Evolutionary conservation across 2,329 filamentous ascomycete species (phyloP).

Genomic region (Zarea fungicola): DNA sequence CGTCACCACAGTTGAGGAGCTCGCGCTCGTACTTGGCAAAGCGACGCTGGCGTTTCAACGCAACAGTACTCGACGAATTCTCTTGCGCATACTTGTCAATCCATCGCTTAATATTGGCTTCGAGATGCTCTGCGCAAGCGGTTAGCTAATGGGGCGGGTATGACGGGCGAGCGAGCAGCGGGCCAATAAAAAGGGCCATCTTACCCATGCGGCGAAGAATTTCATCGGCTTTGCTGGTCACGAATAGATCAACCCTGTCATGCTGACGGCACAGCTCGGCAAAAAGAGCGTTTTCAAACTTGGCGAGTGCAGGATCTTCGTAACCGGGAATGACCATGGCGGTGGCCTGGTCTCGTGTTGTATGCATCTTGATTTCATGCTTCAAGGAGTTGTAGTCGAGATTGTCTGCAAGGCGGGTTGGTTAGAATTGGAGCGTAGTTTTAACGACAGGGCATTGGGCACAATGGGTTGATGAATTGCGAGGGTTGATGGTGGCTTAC

Average conservation of each 20-base stretch:
- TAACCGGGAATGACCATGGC: slow-evolving; percentile 73
- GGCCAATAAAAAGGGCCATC: neutral
- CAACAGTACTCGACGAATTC: slow-evolving; percentile 22
- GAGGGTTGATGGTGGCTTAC: slow-evolving; percentile 38
- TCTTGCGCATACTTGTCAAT: slow-evolving; percentile 38
- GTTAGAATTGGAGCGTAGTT: slow-evolving; percentile 9
- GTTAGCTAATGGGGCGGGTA: neutral
- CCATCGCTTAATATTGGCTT: slow-evolving; percentile 42
- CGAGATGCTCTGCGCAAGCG: slow-evolving; percentile 39
- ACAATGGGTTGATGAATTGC: neutral
- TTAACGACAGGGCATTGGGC: neutral
- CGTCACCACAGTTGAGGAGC: slow-evolving; percentile 57
- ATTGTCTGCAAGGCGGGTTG: slow-evolving; percentile 58
- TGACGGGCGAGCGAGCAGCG: neutral
- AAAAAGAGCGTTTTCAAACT: slow-evolving; percentile 69
- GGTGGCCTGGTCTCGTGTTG: slow-evolving; percentile 62
- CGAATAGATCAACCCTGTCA: slow-evolving; percentile 71
- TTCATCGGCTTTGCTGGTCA: slow-evolving; percentile 74
- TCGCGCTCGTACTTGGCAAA: slow-evolving; percentile 51
- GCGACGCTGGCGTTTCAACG: slow-evolving; percentile 43
- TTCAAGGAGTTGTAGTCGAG: slow-evolving; percentile 88
- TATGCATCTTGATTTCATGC: slow-evolving; percentile 75
- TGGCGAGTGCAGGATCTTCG: slow-evolving; percentile 50
- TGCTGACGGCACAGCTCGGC: slow-evolving; percentile 68
- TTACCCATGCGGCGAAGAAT: slow-evolving; percentile 64